These are phyloP conservation scores for Flaveria floridana DNA, from an alignment of 140 eudicot species.

Conservation along the genomic window DNA sequence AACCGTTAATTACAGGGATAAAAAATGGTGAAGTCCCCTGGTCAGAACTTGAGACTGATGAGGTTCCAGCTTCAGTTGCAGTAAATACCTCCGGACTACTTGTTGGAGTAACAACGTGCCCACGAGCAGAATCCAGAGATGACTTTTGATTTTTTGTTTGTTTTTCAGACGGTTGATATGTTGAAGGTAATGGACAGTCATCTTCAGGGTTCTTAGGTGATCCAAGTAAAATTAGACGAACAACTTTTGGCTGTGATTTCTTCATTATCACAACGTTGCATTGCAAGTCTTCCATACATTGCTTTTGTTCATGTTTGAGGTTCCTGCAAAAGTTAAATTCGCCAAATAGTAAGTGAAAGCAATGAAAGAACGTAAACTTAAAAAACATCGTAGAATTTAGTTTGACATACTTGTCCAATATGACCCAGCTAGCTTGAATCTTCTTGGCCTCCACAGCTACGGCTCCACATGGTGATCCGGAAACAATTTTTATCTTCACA, in stretches of 20 bases:
- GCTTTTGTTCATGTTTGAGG: conserved; percentile 74
- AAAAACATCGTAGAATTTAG: neutral
- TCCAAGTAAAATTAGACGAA: conserved; percentile 71
- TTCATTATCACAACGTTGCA: conserved; percentile 91
- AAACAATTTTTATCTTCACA: conserved; percentile 74
- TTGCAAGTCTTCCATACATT: conserved; percentile 84
- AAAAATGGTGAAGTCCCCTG: conserved; percentile 84
- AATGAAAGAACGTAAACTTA: neutral
- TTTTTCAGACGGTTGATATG: conserved; percentile 40
- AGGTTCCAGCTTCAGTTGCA: conserved; percentile 82
- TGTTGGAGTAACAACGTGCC: conserved; percentile 75
- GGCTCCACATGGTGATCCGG: conserved; percentile 77
- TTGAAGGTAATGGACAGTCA: conserved; percentile 28
- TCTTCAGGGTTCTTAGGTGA: conserved; percentile 53
- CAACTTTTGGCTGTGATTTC: conserved; percentile 79
- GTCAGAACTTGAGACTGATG: conserved; percentile 93
- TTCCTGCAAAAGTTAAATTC: conserved; percentile 41
- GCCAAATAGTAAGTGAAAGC: neutral
- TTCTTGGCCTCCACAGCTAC: conserved; percentile 89
- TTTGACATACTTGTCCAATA: conserved; percentile 69
- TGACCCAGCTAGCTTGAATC: conserved; percentile 81
- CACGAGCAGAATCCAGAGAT: conserved; percentile 44
- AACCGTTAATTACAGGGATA: conserved; percentile 32
- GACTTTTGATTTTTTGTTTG: conserved; percentile 35
- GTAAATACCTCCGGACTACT: conserved; percentile 87